These are phyloP conservation scores for Salix purpurea DNA, from an alignment of 345 rosid genomes.

Conservation along the genomic window DNA sequence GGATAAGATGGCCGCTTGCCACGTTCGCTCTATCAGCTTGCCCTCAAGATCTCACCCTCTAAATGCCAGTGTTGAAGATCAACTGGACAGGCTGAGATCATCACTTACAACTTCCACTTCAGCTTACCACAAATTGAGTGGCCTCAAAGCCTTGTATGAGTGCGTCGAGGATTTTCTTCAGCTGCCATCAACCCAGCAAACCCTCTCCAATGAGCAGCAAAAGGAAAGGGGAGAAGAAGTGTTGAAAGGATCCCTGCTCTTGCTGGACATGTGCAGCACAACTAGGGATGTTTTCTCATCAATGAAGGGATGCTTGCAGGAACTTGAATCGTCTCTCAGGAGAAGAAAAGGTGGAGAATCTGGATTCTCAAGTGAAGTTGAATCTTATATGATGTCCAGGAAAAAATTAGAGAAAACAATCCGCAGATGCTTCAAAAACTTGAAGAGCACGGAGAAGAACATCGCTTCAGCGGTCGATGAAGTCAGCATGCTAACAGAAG, in stretches of 20 bases:
- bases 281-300: slow-evolving; percentile 8
- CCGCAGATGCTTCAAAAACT: neutral
- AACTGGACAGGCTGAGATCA: slow-evolving; percentile 17
- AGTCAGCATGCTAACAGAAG: neutral
- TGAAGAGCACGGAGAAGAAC: slow-evolving; percentile 1
- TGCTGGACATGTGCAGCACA: slow-evolving; percentile 2
- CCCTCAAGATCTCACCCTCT: slow-evolving; percentile 33
- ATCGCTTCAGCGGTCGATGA: neutral
- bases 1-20: slow-evolving; percentile 14
- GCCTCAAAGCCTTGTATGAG: slow-evolving; percentile 6
- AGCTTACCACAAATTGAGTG: neutral
- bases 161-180: slow-evolving; percentile 4
- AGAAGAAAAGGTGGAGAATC: slow-evolving; percentile 5
- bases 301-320: slow-evolving; percentile 2
- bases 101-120: slow-evolving; percentile 19
- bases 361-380: neutral
- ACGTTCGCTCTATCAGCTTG: slow-evolving; percentile 27
- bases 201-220: neutral
- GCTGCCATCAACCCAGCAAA: neutral
- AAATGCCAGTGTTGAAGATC: slow-evolving; percentile 10
- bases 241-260: slow-evolving; percentile 3
- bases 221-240: neutral
- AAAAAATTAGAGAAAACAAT: neutral
- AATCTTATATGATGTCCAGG: neutral
- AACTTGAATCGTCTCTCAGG: slow-evolving; percentile 1